Evolutionary conservation across 192 early-diverging fungal species (phyloP).

Genomic region (Kickxella alabastrina): DNA sequence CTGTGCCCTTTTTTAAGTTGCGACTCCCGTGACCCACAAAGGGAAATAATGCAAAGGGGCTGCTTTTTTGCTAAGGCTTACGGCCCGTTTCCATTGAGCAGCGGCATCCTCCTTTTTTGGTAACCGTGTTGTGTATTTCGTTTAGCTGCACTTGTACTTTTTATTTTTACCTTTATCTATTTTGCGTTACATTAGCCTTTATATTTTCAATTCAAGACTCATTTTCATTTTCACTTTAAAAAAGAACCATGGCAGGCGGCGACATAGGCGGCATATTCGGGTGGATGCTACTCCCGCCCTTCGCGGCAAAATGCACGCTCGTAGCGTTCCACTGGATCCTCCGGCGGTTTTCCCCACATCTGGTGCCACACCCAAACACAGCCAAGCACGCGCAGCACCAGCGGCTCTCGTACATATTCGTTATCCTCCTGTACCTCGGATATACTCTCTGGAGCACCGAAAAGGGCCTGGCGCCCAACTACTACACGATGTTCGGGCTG

Average conservation of each 20-base stretch:
- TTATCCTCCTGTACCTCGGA: slow-evolving; percentile 25
- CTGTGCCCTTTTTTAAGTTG: too few relatives aligned
- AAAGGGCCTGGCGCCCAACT: slow-evolving; percentile 27
- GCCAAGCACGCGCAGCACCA: slow-evolving; percentile 22
- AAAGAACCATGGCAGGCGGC: slow-evolving; percentile 5
- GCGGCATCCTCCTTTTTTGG: not conserved
- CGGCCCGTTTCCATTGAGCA: too few relatives aligned
- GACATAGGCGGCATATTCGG: slow-evolving; percentile 30
- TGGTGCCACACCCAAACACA: slow-evolving; percentile 35
- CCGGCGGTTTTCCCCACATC: slow-evolving; percentile 15
- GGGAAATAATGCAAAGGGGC: too few relatives aligned
- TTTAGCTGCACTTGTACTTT: not conserved
- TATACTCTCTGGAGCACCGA: slow-evolving; percentile 45
- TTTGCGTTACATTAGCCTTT: not conserved
- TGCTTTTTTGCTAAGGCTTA: too few relatives aligned
- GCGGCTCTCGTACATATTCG: slow-evolving; percentile 38
- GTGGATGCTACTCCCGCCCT: slow-evolving; percentile 41
- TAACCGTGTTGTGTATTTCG: not conserved
- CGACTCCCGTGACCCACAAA: too few relatives aligned
- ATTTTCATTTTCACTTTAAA: not conserved
- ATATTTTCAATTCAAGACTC: not conserved
- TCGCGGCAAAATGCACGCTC: slow-evolving; percentile 30
- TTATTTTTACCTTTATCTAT: too few relatives aligned
- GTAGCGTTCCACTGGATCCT: slow-evolving; percentile 27
- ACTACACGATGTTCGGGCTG: slow-evolving; percentile 46